phyloP scores from a whole-genome alignment of 1,139 yeast genomes.

The Saccharomyces hybrid region DNA sequence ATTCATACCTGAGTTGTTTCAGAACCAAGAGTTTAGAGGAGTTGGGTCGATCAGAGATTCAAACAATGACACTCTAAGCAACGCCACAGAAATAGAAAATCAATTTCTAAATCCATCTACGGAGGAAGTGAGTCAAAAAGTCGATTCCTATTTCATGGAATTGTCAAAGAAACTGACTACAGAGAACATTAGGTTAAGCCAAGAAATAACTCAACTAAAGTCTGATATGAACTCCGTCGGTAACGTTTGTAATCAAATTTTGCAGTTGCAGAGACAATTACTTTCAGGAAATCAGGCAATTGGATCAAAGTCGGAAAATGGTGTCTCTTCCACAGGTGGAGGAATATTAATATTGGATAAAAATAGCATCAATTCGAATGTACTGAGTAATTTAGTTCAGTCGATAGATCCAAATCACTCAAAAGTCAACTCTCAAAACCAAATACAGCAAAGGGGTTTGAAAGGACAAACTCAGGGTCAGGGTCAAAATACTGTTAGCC shows the following conservation, averaged over 20 bases:
- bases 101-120: not conserved
- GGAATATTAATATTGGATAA: conserved; percentile 18
- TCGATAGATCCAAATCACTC: conserved; percentile 12
- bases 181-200: conserved; percentile 27
- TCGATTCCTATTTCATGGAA: conserved; percentile 22
- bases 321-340: conserved; percentile 2
- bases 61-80: conserved; percentile 2
- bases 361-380: conserved; percentile 17
- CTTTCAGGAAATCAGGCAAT: not conserved
- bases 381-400: conserved; percentile 16
- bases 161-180: conserved; percentile 26
- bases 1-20: conserved; percentile 24
- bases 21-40: conserved; percentile 16
- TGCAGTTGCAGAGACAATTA: conserved; percentile 24
- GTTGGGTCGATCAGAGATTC: not conserved
- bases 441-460: not conserved
- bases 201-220: conserved; percentile 25
- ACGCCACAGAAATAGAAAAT: conserved; percentile 1
- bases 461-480: not conserved
- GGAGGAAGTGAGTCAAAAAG: conserved; percentile 4
- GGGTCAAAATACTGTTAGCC: not conserved
- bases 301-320: not conserved
- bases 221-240: conserved; percentile 22
- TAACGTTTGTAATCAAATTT: conserved; percentile 24
- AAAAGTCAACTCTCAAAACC: not conserved